Conservation (phyloP, 2,329 filamentous ascomycete species). For the Fusarium palustre region DNA sequence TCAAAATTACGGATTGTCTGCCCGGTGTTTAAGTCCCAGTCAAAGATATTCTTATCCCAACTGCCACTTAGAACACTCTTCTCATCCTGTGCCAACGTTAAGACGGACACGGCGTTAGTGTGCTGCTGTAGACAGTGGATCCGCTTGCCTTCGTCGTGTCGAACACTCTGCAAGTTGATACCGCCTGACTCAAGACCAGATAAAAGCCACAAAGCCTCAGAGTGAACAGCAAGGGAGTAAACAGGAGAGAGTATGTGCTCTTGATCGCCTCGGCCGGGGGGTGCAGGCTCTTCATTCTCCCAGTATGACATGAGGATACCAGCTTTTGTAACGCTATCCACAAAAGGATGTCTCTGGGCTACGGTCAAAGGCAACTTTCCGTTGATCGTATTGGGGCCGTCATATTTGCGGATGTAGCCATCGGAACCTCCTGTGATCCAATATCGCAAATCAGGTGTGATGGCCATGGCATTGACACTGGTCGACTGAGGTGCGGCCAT, state of each 20-base stretch:
- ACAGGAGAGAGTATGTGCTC: constrained; percentile 84
- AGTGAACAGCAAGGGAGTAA: constrained; percentile 92
- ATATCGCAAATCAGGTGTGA: constrained; percentile 94
- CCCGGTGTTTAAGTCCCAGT: constrained; percentile 95
- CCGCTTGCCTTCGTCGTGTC: constrained; percentile 93
- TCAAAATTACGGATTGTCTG: constrained; percentile 80
- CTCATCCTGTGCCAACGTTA: constrained; percentile 86
- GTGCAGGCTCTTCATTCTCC: constrained; percentile 88
- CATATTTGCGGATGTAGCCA: constrained; percentile 96
- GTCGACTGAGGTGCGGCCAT: constrained; percentile 97
- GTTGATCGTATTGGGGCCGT: constrained; percentile 94
- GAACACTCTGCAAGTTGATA: constrained; percentile 92
- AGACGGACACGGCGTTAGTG: constrained; percentile 89
- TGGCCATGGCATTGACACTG: constrained; percentile 90
- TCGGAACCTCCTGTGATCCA: constrained; percentile 95
- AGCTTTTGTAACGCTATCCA: constrained; percentile 96
- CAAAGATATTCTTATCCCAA: constrained; percentile 94
- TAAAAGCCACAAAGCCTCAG: constrained; percentile 89
- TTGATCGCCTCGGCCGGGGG: constrained; percentile 59
- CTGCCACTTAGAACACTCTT: constrained; percentile 88
- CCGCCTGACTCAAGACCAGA: constrained; percentile 90
- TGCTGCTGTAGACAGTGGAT: constrained; percentile 86
- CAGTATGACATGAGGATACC: constrained; percentile 96
- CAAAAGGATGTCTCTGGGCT: constrained; percentile 94
- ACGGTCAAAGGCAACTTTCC: constrained; percentile 94